Evolutionary conservation across 2,329 filamentous ascomycete species (phyloP), one percentile per base, ranked within the genome.

Genomic region (Scedosporium dehoogii): DNA sequence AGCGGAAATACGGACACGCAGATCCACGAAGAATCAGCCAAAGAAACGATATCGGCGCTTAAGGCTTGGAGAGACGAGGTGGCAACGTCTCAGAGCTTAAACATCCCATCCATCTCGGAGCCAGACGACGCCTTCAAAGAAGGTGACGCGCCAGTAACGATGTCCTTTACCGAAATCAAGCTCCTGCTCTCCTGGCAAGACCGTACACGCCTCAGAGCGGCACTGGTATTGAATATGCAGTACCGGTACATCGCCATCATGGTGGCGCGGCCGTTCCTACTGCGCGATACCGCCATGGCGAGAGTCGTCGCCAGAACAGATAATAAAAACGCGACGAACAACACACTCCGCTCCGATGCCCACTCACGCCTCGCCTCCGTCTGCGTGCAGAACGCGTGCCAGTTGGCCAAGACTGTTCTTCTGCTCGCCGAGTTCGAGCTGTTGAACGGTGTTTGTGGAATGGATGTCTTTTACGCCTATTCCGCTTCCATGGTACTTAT

Each of bases 381-480:
- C 9, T 71, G 70, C 55, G 66, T 73, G 6, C 64, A 66, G 46
- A 70, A 74, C 42, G 72, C 73, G 14, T 70, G 67, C 6, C 72
- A 73, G 55, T 64, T 75, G 46, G 67, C 70, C 23, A 68, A 69
- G 5, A 63, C 73, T 0, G 67, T 71, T 55, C 67, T 74, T 14
- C 66, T 75, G 0, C 68, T 75, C 0, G 69, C 73, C 42, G 67
- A 66, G 3, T 73, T 74, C 46, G 66, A 69, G 21, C 66, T 72
- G 0, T 59, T 75, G 6, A 72, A 74, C 58, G 72, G 73, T 1
- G 65, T 73, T 6, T 72, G 72, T 0, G 72, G 72, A 1, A 66
- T 74, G 0, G 73, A 75, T 33, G 67, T 73, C 2, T 75, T 73
- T 42, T 75, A 75, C 59, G 68, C 70, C 41, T 74, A 73, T 63